Percentiles rank a stretch among this genome's conserved stretches.
phyloP scores from a whole-genome alignment of 2,329 filamentous ascomycete genomes.

The Hypocreales sp. region DNA sequence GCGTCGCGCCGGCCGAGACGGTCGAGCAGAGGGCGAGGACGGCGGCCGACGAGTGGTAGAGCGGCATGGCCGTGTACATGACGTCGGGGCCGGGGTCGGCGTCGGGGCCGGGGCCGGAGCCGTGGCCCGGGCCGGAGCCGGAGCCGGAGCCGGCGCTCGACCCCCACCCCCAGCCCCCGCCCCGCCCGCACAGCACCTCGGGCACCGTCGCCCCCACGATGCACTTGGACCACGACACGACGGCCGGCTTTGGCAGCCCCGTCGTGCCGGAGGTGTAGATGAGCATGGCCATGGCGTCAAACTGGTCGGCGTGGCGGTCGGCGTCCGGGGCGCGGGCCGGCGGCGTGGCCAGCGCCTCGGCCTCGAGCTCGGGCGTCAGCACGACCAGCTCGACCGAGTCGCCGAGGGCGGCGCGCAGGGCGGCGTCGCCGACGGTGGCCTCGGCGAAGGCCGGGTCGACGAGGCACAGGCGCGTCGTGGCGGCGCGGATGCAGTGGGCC shows the following conservation, averaged over 20 bases:
- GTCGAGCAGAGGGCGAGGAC: conserved; percentile 52
- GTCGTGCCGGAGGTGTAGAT: conserved; percentile 84
- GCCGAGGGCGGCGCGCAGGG: conserved; percentile 29
- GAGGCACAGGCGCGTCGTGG: conserved; percentile 50
- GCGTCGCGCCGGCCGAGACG: conserved; percentile 44
- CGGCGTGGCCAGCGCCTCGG: conserved; percentile 33
- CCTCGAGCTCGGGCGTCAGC: conserved; percentile 41
- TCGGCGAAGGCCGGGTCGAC: conserved; percentile 47
- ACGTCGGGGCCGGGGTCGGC: no score
- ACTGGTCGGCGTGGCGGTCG: conserved; percentile 31
- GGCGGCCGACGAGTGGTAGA: conserved; percentile 72
- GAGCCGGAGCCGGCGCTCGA: no score
- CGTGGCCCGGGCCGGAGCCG: no score
- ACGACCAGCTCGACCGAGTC: conserved; percentile 44
- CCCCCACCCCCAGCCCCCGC: no score
- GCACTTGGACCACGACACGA: conserved; percentile 58
- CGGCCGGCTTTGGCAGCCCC: conserved; percentile 65
- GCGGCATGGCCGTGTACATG: conserved; percentile 77
- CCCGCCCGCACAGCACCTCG: conserved; percentile 37
- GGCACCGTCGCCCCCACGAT: conserved; percentile 26
- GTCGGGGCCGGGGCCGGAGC: no score
- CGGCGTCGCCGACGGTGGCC: conserved; percentile 40
- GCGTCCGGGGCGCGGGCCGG: conserved; percentile 43
- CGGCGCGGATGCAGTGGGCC: conserved; percentile 56
- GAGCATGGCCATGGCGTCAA: conserved; percentile 49